Conservation (phyloP, 495 filamentous ascomycete species). For the Echria macrotheca region DNA sequence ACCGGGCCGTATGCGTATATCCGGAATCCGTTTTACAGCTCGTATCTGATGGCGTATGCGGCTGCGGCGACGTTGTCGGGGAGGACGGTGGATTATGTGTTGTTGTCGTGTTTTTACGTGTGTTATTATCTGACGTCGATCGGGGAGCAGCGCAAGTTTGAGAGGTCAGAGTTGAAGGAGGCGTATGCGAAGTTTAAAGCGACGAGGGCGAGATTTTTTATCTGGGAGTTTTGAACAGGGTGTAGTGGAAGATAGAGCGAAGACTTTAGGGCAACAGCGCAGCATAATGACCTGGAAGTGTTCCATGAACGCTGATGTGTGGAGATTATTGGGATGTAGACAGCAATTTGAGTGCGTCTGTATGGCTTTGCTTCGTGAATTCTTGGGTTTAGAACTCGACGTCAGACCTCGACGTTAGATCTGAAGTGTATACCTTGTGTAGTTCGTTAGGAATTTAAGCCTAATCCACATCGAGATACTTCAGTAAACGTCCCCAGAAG, state of each 20-base stretch:
- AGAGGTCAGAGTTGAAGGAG: background rate
- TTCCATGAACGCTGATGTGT: too few species aligned
- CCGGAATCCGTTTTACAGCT: background rate
- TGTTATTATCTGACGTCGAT: background rate
- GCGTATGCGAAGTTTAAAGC: conserved; percentile 1
- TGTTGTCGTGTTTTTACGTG: background rate
- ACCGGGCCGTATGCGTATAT: conserved; percentile 1
- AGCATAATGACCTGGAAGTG: too few species aligned
- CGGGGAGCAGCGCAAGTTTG: conserved; percentile 1
- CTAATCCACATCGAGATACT: too few species aligned
- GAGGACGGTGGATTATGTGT: background rate
- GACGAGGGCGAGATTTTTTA: conserved; percentile 1
- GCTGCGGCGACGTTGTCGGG: background rate
- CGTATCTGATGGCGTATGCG: conserved; percentile 2
- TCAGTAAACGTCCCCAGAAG: too few species aligned
- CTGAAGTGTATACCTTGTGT: too few species aligned
- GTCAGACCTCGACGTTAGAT: too few species aligned
- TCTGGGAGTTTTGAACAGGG: background rate
- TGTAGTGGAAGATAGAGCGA: background rate
- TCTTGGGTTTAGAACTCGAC: too few species aligned
- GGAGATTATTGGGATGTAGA: too few species aligned
- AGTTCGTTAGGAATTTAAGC: too few species aligned
- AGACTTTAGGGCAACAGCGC: too few species aligned
- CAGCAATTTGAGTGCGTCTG: too few species aligned
- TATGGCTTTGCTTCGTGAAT: too few species aligned